phyloP scores from a whole-genome alignment of 257 asterid species.

The Osmanthus fragrans region DNA sequence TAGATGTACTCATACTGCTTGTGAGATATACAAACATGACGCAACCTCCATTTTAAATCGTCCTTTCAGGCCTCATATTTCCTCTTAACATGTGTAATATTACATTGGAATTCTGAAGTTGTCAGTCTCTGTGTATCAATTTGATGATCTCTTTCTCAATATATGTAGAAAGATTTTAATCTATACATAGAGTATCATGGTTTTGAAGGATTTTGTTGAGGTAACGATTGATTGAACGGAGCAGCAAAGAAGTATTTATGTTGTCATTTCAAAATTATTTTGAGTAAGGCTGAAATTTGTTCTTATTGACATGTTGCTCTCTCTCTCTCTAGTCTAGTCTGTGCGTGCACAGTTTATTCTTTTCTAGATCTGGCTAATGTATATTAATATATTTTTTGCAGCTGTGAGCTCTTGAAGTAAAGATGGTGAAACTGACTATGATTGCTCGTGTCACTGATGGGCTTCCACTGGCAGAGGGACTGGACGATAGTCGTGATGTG shows the following conservation, averaged over 20 bases:
- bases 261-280: background rate
- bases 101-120: background rate
- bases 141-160: background rate
- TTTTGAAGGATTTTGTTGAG: background rate
- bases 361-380: constrained; percentile 1
- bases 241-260: background rate
- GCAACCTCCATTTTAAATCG: constrained; percentile 6
- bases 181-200: background rate
- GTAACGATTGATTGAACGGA: background rate
- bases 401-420: constrained; percentile 43
- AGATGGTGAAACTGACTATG: constrained; percentile 93
- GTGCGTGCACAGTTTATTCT: background rate
- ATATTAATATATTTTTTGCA: constrained; percentile 19
- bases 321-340: background rate
- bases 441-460: constrained; percentile 98
- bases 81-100: background rate
- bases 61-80: background rate
- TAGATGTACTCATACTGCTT: background rate
- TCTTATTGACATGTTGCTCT: background rate
- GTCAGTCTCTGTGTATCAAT: background rate
- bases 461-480: constrained; percentile 87
- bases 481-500: constrained; percentile 91
- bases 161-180: background rate
- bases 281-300: background rate
- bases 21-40: background rate